These are phyloP conservation scores for Monosporascus sp. DNA, from an alignment of 2,329 filamentous ascomycete genomes.

Conservation along the genomic window DNA sequence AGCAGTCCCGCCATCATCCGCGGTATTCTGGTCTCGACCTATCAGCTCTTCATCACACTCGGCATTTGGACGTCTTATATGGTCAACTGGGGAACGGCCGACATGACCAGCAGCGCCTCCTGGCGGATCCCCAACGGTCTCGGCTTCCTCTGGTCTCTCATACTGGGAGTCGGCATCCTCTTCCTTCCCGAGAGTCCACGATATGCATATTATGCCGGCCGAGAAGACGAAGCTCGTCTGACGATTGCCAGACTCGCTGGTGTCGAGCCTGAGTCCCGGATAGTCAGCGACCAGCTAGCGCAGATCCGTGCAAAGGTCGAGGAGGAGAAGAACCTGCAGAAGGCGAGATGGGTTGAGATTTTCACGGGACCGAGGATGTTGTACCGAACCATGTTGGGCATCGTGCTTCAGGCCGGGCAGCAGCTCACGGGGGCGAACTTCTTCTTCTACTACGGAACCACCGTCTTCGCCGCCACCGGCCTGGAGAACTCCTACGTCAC, in stretches of 20 bases:
- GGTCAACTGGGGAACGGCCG: slow-evolving; percentile 57
- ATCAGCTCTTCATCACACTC: slow-evolving; percentile 65
- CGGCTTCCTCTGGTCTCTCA: slow-evolving; percentile 50
- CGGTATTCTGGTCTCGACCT: slow-evolving; percentile 57
- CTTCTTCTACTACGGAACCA: slow-evolving; percentile 63
- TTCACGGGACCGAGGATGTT: slow-evolving; percentile 64
- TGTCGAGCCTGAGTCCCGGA: slow-evolving; percentile 31
- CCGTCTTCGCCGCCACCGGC: slow-evolving; percentile 61
- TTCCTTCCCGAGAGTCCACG: slow-evolving; percentile 52
- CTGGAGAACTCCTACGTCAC: slow-evolving; percentile 61
- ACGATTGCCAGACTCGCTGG: slow-evolving; percentile 44
- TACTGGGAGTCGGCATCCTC: slow-evolving; percentile 45
- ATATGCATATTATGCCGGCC: slow-evolving; percentile 43
- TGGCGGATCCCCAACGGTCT: slow-evolving; percentile 60
- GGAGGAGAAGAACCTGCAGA: slow-evolving; percentile 39
- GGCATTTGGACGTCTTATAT: slow-evolving; percentile 58
- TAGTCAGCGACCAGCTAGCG: slow-evolving; percentile 42
- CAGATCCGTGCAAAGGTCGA: slow-evolving; percentile 48
- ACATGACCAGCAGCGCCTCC: slow-evolving; percentile 38
- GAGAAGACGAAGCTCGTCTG: slow-evolving; percentile 40
- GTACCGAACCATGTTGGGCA: slow-evolving; percentile 58
- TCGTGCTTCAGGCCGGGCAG: slow-evolving; percentile 59
- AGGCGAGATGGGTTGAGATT: slow-evolving; percentile 51
- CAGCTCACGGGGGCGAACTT: slow-evolving; percentile 66
- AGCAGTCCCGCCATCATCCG: slow-evolving; percentile 59